These are phyloP conservation scores for Athelia sp. DNA, from an alignment of 1,284 basidiomycete genomes.

Conservation along the genomic window DNA sequence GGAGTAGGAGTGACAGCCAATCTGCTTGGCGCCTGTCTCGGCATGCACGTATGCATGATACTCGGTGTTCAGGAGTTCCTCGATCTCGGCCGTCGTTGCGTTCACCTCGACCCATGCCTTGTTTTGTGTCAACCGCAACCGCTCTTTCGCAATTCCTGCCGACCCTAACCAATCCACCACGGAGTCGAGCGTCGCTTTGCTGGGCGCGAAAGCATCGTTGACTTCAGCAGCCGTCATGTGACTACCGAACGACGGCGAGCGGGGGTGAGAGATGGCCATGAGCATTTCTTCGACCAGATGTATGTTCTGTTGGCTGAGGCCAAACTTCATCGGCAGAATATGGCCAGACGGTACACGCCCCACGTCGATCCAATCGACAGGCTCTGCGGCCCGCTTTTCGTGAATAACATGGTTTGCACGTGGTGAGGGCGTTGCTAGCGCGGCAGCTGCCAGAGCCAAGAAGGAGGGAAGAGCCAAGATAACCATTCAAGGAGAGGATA, in stretches of 20 bases:
- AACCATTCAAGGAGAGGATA: too few relatives aligned
- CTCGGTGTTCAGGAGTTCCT: conserved; percentile 40
- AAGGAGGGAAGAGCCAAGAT: too few relatives aligned
- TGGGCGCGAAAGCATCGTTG: conserved; percentile 30
- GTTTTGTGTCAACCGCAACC: conserved; percentile 30
- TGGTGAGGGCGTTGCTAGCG: neutral
- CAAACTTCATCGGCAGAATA: conserved; percentile 39
- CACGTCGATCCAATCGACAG: conserved; percentile 27
- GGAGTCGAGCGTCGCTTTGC: conserved; percentile 29
- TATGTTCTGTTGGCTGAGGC: conserved; percentile 40
- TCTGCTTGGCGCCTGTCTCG: conserved; percentile 26
- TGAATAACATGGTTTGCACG: conserved; percentile 27
- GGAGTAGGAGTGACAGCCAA: conserved; percentile 39
- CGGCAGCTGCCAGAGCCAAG: too few relatives aligned
- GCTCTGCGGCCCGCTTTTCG: conserved; percentile 32
- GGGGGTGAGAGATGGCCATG: conserved; percentile 41
- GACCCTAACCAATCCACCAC: conserved; percentile 40
- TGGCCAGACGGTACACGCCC: conserved; percentile 27
- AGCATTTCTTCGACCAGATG: conserved; percentile 37
- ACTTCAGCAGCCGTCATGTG: conserved; percentile 31
- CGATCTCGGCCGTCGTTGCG: conserved; percentile 38
- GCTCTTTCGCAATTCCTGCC: conserved; percentile 32
- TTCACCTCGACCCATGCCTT: conserved; percentile 44
- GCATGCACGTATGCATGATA: conserved; percentile 42
- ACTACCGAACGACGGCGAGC: conserved; percentile 29